These are phyloP conservation scores for Boletales sp. DNA, from an alignment of 768 basidiomycete species.

Conservation along the genomic window DNA sequence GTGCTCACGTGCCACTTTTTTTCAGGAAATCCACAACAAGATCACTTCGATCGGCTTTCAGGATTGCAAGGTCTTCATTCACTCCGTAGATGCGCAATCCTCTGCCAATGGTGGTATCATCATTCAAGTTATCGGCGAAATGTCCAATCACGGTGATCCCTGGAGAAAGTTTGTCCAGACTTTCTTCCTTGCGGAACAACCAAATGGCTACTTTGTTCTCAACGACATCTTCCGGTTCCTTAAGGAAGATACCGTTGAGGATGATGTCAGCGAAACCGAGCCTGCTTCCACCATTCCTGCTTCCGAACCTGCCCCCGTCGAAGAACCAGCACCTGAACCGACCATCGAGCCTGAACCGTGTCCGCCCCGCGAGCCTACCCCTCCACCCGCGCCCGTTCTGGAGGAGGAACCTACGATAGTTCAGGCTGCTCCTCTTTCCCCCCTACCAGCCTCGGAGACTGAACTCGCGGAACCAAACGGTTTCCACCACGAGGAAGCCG, in stretches of 20 bases:
- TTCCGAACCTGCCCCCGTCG: slow-evolving; percentile 35
- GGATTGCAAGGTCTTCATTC: slow-evolving; percentile 98
- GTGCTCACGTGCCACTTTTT: slow-evolving; percentile 4
- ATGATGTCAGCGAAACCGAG: slow-evolving; percentile 55
- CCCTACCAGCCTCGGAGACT: slow-evolving; percentile 37
- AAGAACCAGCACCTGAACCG: slow-evolving; percentile 30
- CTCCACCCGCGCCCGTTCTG: slow-evolving; percentile 25
- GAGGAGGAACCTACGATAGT: slow-evolving; percentile 43
- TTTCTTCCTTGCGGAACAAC: slow-evolving; percentile 99
- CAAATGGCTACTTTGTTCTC: slow-evolving; percentile 98
- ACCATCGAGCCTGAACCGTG: slow-evolving; percentile 30
- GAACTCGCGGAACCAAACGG: slow-evolving; percentile 41
- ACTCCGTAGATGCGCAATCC: slow-evolving; percentile 96
- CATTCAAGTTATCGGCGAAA: slow-evolving; percentile 99
- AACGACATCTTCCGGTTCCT: slow-evolving; percentile 99
- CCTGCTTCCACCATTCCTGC: slow-evolving; percentile 31
- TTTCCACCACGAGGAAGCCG: slow-evolving; percentile 33
- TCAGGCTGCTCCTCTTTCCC: slow-evolving; percentile 28
- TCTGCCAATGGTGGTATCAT: slow-evolving; percentile 95
- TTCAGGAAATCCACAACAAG: slow-evolving; percentile 93
- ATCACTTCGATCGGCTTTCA: slow-evolving; percentile 92
- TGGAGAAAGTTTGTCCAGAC: slow-evolving; percentile 99
- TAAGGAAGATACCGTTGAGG: slow-evolving; percentile 91
- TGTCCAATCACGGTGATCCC: slow-evolving; percentile 86
- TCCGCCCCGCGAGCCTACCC: slow-evolving; percentile 28